A percentile compares a stretch with the other conserved stretches of the same genome.
Evolutionary conservation across 768 basidiomycete species (phyloP).

Genomic region (Hebeloma cylindrosporum): DNA sequence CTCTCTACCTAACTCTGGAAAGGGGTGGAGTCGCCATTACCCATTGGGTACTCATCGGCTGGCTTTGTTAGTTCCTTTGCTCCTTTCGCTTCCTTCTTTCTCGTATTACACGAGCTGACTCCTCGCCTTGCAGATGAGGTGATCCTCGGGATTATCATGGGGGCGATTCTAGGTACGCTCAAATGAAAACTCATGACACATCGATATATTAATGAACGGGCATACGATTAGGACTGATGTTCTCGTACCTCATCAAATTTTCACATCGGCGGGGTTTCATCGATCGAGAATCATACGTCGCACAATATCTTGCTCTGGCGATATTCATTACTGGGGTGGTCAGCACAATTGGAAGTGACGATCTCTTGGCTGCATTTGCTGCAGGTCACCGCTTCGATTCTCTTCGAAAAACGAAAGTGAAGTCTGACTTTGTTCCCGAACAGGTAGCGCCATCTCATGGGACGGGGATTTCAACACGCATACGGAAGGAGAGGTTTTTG

Average conservation of each 20-base stretch:
- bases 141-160: constrained; percentile 68
- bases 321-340: constrained; percentile 79
- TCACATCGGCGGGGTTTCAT: constrained; percentile 30
- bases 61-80: constrained; percentile 58
- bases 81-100: neutral
- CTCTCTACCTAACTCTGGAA: constrained; percentile 84
- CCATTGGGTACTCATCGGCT: constrained; percentile 86
- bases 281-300: constrained; percentile 73
- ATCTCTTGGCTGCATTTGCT: constrained; percentile 87
- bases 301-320: constrained; percentile 76
- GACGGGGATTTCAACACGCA: constrained; percentile 81
- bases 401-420: constrained; percentile 11
- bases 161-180: constrained; percentile 54
- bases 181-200: too few species aligned
- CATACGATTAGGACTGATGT: constrained; percentile 50
- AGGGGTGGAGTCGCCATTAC: constrained; percentile 65
- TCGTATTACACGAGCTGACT: too few species aligned
- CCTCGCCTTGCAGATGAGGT: constrained; percentile 65
- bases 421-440: too few species aligned
- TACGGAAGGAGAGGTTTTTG: constrained; percentile 84
- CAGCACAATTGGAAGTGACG: constrained; percentile 80
- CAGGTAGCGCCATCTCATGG: constrained; percentile 89
- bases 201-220: constrained; percentile 1
- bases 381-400: constrained; percentile 51
- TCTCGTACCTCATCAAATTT: constrained; percentile 69